phyloP scores from a whole-genome alignment of 2,329 filamentous ascomycete genomes.

The Arachnopeziza araneosa region DNA sequence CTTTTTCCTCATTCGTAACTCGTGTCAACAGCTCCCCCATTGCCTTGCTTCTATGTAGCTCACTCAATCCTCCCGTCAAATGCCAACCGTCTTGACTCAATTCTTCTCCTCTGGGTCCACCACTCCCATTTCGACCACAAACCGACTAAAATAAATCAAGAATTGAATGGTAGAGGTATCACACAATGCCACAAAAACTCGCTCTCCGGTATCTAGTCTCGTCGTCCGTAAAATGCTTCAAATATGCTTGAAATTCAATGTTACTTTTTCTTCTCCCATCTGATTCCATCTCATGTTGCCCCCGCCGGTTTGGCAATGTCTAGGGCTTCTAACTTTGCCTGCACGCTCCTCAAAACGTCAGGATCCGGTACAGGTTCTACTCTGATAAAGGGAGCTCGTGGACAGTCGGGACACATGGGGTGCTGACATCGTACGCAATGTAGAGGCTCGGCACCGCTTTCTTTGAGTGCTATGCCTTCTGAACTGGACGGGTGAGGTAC shows the following conservation, averaged over 20 bases:
- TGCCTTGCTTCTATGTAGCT: no score
- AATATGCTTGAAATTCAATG: not conserved
- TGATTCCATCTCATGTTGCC: not conserved
- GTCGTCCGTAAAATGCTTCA: not conserved
- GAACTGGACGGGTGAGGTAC: conserved; percentile 17
- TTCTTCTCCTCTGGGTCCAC: no score
- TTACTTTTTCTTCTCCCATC: not conserved
- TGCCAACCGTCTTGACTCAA: not conserved
- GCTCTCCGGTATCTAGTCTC: not conserved
- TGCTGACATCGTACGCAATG: conserved; percentile 57
- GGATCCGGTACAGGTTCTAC: conserved; percentile 58
- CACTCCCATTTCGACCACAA: no score
- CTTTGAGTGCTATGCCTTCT: conserved; percentile 9
- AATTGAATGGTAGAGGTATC: not conserved
- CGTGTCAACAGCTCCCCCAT: not conserved
- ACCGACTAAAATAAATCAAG: not conserved
- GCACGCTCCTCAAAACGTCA: conserved; percentile 51
- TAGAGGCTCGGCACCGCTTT: conserved; percentile 25
- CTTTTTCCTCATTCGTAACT: not conserved
- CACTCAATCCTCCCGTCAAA: not conserved
- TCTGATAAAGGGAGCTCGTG: conserved; percentile 40
- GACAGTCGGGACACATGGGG: conserved; percentile 53
- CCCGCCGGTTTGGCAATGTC: not conserved
- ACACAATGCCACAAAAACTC: not conserved
- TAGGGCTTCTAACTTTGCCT: conserved; percentile 45